phyloP scores from a whole-genome alignment of 1,284 basidiomycete species.

The Microstroma glucosiphilum region DNA sequence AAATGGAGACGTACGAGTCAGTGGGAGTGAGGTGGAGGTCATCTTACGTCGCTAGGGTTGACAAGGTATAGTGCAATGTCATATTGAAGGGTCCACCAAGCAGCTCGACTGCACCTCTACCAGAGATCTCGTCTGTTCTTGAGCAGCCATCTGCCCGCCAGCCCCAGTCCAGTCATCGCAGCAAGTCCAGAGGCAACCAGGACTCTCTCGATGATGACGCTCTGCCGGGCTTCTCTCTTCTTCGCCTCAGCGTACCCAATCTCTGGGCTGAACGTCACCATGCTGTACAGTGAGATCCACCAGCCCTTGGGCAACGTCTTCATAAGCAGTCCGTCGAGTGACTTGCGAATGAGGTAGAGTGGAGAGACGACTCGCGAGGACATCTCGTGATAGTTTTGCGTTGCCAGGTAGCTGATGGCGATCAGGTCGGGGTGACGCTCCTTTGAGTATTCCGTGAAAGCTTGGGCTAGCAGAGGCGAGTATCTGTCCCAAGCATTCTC shows the following conservation, averaged over 20 bases:
- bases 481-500: background rate
- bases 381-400: constrained; percentile 96
- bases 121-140: no score
- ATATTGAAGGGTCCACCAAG: no score
- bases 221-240: constrained; percentile 62
- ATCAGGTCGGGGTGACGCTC: constrained; percentile 77
- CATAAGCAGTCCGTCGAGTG: constrained; percentile 64
- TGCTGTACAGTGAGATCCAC: constrained; percentile 89
- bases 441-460: constrained; percentile 60
- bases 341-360: constrained; percentile 71
- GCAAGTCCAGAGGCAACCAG: background rate
- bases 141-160: no score
- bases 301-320: constrained; percentile 64
- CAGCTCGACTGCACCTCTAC: no score
- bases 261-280: constrained; percentile 89
- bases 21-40: no score
- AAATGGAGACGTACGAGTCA: no score
- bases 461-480: constrained; percentile 34
- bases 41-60: no score
- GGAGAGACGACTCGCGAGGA: constrained; percentile 79
- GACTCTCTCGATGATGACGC: constrained; percentile 14
- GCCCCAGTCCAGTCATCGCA: background rate
- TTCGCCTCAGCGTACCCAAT: constrained; percentile 74
- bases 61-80: no score
- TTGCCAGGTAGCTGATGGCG: constrained; percentile 83